Evolutionary conservation across 768 basidiomycete species (phyloP), one percentile per base, ranked within the genome.

Genomic region (Sutorius australiensis): DNA sequence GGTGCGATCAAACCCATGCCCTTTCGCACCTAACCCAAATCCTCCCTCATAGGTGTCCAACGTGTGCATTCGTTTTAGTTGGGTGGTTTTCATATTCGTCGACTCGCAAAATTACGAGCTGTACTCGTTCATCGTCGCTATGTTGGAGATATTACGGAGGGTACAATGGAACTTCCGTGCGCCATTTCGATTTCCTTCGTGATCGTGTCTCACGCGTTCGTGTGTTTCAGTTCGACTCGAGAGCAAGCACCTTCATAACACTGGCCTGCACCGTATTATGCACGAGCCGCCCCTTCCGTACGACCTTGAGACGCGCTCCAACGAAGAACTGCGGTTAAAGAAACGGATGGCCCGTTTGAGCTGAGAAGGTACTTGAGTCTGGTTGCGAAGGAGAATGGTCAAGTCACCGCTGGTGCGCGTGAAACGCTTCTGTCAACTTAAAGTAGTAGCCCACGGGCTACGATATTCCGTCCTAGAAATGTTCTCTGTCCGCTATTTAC

Each of bases 111-210:
- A 73, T 57, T 69, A 77, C 50, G 75, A 78, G 55, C 41, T 87
- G 27, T 79, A 86, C 24, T 72, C 81, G 0, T 93, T 91, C 72
- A 75, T 91, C 41, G 79, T 73, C 12, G 92, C 77, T 2, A 57
- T 86, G 46, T 61, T 91, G 37, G 95, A 98, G 64, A 80, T 92
- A 67, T 60, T 91, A 6, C 73, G 95, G 39, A 78, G 95, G 48
- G 82, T 83, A 70, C 87, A 87, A 59, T 98, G 95, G 95, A 97
- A 95, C 69, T 88, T 95, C 64, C 87, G 90, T 92, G 54, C 61
- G 88, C 30, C 7, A 21, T 47, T 44, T 31, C 34, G 16, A 37
- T 39, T 46, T 42, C 14, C 10, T 34, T 30, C 40, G 33, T 37
- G 32, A 21, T 16, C 17, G 30, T 17, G 16, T 24, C 50, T 56